A percentile compares a stretch with the other conserved stretches of the same genome.
Conservation (phyloP, 352 stramenopile genomes). For the Pythium biforme region DNA sequence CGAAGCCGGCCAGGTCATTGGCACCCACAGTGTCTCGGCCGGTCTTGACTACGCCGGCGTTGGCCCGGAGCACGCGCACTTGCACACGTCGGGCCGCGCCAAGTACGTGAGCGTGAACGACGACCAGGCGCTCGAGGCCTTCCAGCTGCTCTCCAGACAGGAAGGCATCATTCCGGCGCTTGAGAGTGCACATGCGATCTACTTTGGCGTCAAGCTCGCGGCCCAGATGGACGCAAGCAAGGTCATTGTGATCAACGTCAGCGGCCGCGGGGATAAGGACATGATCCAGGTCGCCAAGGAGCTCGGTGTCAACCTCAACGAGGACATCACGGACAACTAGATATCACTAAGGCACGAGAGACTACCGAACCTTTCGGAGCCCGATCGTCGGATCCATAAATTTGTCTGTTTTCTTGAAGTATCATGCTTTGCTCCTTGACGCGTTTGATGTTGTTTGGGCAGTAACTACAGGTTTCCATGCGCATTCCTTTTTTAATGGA, state of each 20-base stretch:
- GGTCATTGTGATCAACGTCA: constrained; percentile 97
- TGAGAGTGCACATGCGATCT: constrained; percentile 96
- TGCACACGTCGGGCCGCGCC: constrained; percentile 95
- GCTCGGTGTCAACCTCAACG: constrained; percentile 91
- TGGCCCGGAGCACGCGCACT: constrained; percentile 95
- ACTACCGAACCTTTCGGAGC: not conserved
- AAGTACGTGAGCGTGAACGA: constrained; percentile 97
- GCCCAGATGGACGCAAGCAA: constrained; percentile 86
- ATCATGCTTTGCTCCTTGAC: not conserved
- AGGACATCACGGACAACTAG: constrained; percentile 78
- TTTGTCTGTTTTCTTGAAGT: constrained; percentile 5
- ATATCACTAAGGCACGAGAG: not conserved
- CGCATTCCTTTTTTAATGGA: constrained; percentile 15
- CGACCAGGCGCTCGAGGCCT: constrained; percentile 95
- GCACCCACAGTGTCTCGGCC: constrained; percentile 95
- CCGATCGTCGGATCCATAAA: not conserved
- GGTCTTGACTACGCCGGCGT: constrained; percentile 98
- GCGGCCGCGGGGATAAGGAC: constrained; percentile 98
- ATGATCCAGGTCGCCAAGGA: constrained; percentile 98
- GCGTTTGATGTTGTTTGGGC: not conserved
- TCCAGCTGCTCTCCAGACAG: constrained; percentile 93
- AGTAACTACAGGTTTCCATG: not conserved
- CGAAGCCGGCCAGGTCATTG: constrained; percentile 92
- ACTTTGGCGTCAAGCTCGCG: constrained; percentile 93
- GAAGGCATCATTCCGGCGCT: constrained; percentile 99